phyloP scores from a whole-genome alignment of 164 flowering plant species.

The Protea cynaroides region DNA sequence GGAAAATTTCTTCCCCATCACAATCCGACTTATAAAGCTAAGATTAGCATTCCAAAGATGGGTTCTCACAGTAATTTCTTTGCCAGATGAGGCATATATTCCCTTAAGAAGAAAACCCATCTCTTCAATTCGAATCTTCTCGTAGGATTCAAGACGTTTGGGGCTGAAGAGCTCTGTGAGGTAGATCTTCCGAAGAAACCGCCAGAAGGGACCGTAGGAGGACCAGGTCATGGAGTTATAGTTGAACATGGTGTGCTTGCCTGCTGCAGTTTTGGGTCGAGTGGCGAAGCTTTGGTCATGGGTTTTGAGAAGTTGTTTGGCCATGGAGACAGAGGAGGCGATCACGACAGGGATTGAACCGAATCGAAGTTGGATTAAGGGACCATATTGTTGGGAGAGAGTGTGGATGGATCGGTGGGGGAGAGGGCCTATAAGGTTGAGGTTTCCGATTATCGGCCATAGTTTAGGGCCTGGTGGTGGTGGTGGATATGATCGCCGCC shows the following conservation, averaged over 20 bases:
- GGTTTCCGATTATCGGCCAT: slow-evolving; percentile 35
- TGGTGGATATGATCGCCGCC: slow-evolving; percentile 20
- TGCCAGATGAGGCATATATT: slow-evolving; percentile 5
- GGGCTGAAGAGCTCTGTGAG: slow-evolving; percentile 21
- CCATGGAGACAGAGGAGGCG: slow-evolving; percentile 30
- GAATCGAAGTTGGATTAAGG: slow-evolving; percentile 26
- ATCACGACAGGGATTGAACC: slow-evolving; percentile 26
- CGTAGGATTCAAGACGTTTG: slow-evolving; percentile 22
- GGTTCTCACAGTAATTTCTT: slow-evolving; percentile 13
- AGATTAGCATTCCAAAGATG: slow-evolving; percentile 16
- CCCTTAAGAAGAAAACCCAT: slow-evolving; percentile 6
- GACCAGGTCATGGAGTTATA: slow-evolving; percentile 23
- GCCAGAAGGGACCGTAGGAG: slow-evolving; percentile 29
- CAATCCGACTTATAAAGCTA: slow-evolving; percentile 28
- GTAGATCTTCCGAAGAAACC: slow-evolving; percentile 27
- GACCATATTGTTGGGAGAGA: slow-evolving; percentile 27
- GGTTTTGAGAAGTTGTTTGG: slow-evolving; percentile 26
- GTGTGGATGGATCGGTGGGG: slow-evolving; percentile 26
- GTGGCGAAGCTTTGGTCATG: slow-evolving; percentile 28
- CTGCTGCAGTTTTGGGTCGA: slow-evolving; percentile 24
- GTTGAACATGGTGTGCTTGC: slow-evolving; percentile 23
- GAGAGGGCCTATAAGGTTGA: slow-evolving; percentile 24
- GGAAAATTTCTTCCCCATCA: slow-evolving; percentile 23
- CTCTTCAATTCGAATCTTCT: slow-evolving; percentile 31
- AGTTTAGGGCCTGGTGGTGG: slow-evolving; percentile 41